These are phyloP conservation scores for Guadua angustifolia DNA, from an alignment of 176 grass and related monocot species.

Conservation along the genomic window DNA sequence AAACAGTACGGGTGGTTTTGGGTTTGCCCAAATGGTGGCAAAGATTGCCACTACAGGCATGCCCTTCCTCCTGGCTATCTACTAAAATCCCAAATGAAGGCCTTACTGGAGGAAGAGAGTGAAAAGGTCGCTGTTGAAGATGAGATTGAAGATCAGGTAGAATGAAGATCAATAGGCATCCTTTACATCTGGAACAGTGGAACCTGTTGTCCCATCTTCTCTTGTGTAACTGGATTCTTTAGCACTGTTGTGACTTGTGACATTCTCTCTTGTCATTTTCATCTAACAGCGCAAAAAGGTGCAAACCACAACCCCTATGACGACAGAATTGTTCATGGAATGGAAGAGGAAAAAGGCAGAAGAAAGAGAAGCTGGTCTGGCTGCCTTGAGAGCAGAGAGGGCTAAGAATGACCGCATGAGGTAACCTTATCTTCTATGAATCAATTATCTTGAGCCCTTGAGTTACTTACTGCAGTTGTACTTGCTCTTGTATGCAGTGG, in stretches of 20 bases:
- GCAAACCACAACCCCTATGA: conserved; percentile 70
- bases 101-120: conserved; percentile 93
- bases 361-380: conserved; percentile 84
- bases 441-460: conserved; percentile 4
- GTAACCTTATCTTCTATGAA: conserved; percentile 47
- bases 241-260: conserved; percentile 25
- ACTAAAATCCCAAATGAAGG: conserved; percentile 99
- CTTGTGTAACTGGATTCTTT: conserved; percentile 1
- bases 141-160: conserved; percentile 96
- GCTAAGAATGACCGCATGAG: conserved; percentile 99
- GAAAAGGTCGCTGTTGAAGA: conserved; percentile 91
- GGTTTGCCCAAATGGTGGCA: conserved; percentile 91
- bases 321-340: conserved; percentile 86
- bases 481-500: conserved; percentile 72
- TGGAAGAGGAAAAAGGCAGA: conserved; percentile 93
- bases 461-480: conserved; percentile 23
- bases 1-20: conserved; percentile 99
- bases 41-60: conserved; percentile 96
- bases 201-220: conserved; percentile 27
- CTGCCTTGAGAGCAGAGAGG: conserved; percentile 77
- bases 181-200: conserved; percentile 3
- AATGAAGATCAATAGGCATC: conserved; percentile 28
- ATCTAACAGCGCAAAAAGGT: conserved; percentile 77
- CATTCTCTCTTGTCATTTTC: conserved; percentile 34
- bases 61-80: conserved; percentile 94